Evolutionary conservation across 192 early-diverging fungal species (phyloP), one percentile per base, ranked within the genome.

Genomic region (Phycomyces nitens): DNA sequence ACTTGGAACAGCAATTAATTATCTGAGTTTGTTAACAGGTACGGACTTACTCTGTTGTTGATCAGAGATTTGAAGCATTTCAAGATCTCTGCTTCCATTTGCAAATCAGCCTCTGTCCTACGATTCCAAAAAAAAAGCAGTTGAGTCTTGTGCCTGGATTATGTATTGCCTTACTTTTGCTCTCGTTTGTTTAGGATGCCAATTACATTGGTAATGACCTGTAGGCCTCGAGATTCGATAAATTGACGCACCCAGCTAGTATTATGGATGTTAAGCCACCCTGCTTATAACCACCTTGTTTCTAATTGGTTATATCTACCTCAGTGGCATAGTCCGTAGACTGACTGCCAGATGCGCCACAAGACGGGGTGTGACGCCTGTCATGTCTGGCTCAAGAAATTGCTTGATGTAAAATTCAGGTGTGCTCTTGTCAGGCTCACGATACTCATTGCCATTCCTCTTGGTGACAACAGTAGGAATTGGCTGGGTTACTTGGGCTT

Each of bases 81-180:
- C 26, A 89, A 84, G 56, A 92, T 89, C 74, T 90, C 90, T 24
- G 85, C 82, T 65, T 92, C 90, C 84, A 90, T 89, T 56, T 85
- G 78, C 22, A 89, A 70, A 72, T 92, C 90, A 47, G 83, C 79
- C 50, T 88, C 86, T 64, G 81, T 77, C 65, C 90, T 85, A 62
- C 40, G 5, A 18, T 68, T 49, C 71, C 62, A 1, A 70, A 70
- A 15, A 63, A 68, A 60, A 76, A 72, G 53, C 66, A 14, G 39
- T 62, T 68, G 49, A 42, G 49, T 11, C 18, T 42, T 41, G 34
- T 53, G 10, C 29, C 11, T 21, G 21, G 40, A 26, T 49, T 10
- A 21, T 22, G 40, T 34, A 34, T 44, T 51, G 38, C 41, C 70
- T 73, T 72, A 82, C 83, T 82, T 82, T 64, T 72, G 70, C 20